Conservation (phyloP, 768 basidiomycete species). For the Russula dissimulans region DNA sequence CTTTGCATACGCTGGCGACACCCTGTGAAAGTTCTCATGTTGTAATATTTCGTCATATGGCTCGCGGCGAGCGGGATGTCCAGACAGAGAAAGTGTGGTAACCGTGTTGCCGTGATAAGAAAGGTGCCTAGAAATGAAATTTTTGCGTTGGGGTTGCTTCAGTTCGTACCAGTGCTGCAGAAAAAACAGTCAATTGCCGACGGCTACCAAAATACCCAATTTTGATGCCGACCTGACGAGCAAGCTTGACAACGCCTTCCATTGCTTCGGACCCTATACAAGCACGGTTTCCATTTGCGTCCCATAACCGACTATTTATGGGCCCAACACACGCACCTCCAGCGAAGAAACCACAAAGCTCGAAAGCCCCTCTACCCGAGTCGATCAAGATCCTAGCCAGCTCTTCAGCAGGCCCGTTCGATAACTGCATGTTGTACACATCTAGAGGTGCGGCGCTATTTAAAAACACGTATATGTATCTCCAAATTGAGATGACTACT, state of each 20-base stretch:
- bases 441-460: slow-evolving; percentile 33
- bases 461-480: neutral
- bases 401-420: slow-evolving; percentile 72
- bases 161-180: slow-evolving; percentile 63
- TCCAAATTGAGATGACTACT: slow-evolving; percentile 23
- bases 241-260: slow-evolving; percentile 78
- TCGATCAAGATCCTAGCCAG: slow-evolving; percentile 59
- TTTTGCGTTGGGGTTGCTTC: slow-evolving; percentile 57
- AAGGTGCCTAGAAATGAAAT: slow-evolving; percentile 70
- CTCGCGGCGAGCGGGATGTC: slow-evolving; percentile 56
- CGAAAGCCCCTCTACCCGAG: slow-evolving; percentile 67
- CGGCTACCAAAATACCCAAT: neutral
- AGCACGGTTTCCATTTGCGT: neutral
- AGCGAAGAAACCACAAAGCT: slow-evolving; percentile 58
- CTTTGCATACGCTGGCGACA: slow-evolving; percentile 78
- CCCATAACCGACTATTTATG: neutral
- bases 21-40: slow-evolving; percentile 64
- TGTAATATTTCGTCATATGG: slow-evolving; percentile 64
- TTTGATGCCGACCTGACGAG: slow-evolving; percentile 49
- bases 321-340: slow-evolving; percentile 43
- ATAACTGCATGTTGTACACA: slow-evolving; percentile 81
- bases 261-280: slow-evolving; percentile 74
- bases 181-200: neutral
- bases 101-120: slow-evolving; percentile 86
- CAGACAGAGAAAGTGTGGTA: slow-evolving; percentile 55